A percentile compares a stretch with the other conserved stretches of the same genome.
These are phyloP conservation scores for Podospora pseudopauciseta DNA, from an alignment of 495 filamentous ascomycete species.

Conservation along the genomic window DNA sequence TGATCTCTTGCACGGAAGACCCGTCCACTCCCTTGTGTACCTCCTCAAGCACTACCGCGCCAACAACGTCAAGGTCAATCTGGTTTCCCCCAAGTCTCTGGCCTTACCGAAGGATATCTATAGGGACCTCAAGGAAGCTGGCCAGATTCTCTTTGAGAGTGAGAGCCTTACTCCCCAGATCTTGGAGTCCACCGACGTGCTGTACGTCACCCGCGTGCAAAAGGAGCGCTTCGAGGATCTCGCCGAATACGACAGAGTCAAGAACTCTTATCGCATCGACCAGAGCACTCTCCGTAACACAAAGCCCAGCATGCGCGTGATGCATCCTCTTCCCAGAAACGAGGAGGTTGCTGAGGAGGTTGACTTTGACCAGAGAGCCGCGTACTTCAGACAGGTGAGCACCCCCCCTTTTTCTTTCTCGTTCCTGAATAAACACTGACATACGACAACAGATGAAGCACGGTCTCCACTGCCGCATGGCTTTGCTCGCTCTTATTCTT, in stretches of 20 bases:
- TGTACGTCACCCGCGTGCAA: conserved; percentile 95
- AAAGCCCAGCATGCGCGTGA: conserved; percentile 84
- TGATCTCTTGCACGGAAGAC: conserved; percentile 87
- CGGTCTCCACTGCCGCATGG: conserved; percentile 97
- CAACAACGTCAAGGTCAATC: conserved; percentile 86
- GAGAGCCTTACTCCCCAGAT: conserved; percentile 81
- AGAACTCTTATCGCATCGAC: conserved; percentile 82
- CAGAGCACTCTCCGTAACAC: conserved; percentile 87
- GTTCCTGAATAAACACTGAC: conserved; percentile 38
- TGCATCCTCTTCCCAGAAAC: conserved; percentile 94
- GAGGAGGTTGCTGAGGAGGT: conserved; percentile 91
- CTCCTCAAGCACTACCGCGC: conserved; percentile 93
- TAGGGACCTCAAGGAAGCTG: conserved; percentile 62
- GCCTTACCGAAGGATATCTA: conserved; percentile 70
- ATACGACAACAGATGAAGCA: conserved; percentile 76
- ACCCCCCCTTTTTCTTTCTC: conserved; percentile 10
- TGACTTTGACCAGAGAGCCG: conserved; percentile 92
- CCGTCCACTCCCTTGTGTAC: conserved; percentile 91
- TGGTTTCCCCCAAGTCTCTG: conserved; percentile 79
- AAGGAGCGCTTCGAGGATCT: conserved; percentile 86
- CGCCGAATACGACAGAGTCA: conserved; percentile 76
- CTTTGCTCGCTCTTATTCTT: conserved; percentile 88
- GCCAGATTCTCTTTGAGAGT: conserved; percentile 69
- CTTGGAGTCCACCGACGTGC: conserved; percentile 74
- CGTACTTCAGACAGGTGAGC: conserved; percentile 98